These are phyloP conservation scores for Globisporangium alternatum DNA, from an alignment of 352 stramenopile species.

Conservation along the genomic window DNA sequence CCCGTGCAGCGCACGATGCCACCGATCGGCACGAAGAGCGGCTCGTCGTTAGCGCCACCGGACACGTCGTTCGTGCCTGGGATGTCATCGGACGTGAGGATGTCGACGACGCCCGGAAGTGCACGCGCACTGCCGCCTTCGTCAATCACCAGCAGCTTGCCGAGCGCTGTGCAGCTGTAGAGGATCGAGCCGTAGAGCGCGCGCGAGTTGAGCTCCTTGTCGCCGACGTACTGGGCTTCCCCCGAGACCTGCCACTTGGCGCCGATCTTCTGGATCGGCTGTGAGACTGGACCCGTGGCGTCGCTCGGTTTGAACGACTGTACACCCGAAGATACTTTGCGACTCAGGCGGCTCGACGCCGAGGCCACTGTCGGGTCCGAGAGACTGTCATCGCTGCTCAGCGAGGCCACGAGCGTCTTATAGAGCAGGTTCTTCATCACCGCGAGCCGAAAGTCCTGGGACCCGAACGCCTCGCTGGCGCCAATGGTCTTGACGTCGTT, in stretches of 20 bases:
- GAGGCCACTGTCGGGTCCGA: conserved; percentile 19
- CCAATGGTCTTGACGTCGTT: conserved; percentile 80
- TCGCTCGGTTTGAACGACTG: conserved; percentile 49
- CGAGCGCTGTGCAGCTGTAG: conserved; percentile 76
- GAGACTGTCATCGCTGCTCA: conserved; percentile 11
- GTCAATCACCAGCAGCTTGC: conserved; percentile 91
- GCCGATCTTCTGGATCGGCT: conserved; percentile 52
- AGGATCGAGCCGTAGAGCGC: conserved; percentile 86
- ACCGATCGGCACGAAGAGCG: conserved; percentile 43
- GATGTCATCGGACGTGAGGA: conserved; percentile 78
- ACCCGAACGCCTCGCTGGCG: conserved; percentile 29
- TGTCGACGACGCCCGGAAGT: conserved; percentile 85
- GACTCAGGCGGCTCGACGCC: conserved; percentile 26
- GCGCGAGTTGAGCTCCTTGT: conserved; percentile 47
- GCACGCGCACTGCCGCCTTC: conserved; percentile 93
- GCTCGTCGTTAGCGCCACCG: conserved; percentile 45
- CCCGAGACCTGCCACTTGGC: conserved; percentile 56
- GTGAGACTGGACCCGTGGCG: conserved; percentile 37
- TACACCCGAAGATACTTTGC: conserved; percentile 40
- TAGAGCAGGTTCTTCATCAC: conserved; percentile 85
- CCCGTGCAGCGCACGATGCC: conserved; percentile 38
- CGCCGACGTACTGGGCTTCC: conserved; percentile 50
- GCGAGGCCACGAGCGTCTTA: conserved; percentile 89
- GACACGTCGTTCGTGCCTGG: conserved; percentile 86
- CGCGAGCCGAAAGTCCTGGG: conserved; percentile 18